A percentile compares a stretch with the other conserved stretches of the same genome.
Evolutionary conservation across 1,139 yeast species (phyloP).

Genomic region (Suhomyces atakaporum): DNA sequence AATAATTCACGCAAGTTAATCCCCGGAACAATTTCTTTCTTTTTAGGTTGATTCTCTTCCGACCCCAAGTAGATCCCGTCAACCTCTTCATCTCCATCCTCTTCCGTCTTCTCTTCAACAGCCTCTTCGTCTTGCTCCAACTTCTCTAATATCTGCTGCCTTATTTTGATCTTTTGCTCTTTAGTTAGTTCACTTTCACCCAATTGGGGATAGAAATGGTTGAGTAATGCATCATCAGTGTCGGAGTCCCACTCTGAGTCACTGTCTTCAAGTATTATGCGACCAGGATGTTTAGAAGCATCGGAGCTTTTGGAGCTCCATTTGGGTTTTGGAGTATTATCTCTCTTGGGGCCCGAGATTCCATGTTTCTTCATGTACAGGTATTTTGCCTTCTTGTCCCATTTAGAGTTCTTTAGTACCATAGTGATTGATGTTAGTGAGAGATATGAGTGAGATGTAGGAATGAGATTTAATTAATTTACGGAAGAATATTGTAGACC

Average conservation of each 20-base stretch:
- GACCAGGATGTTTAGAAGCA: constrained; percentile 8
- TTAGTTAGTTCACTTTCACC: constrained; percentile 33
- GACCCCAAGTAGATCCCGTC: constrained; percentile 45
- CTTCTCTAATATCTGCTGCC: constrained; percentile 37
- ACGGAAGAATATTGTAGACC: neutral
- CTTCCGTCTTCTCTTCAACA: constrained; percentile 5
- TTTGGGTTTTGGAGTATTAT: constrained; percentile 27
- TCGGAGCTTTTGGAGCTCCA: constrained; percentile 38
- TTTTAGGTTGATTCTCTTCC: constrained; percentile 1
- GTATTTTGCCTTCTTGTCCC: constrained; percentile 48
- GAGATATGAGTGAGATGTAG: no score
- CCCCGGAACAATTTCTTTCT: neutral
- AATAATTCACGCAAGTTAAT: constrained; percentile 8
- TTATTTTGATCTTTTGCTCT: constrained; percentile 42
- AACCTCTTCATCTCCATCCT: constrained; percentile 4
- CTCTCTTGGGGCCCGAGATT: constrained; percentile 7
- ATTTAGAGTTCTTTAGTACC: constrained; percentile 48
- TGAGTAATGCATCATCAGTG: constrained; percentile 43
- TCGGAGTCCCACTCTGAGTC: constrained; percentile 50
- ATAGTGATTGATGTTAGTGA: no score
- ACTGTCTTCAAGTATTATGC: constrained; percentile 30
- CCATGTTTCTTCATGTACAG: constrained; percentile 47
- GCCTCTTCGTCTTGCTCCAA: constrained; percentile 23
- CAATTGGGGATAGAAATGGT: constrained; percentile 46
- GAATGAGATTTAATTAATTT: no score